Evolutionary conservation across 352 stramenopile genomes (phyloP).

Genomic region (Phytophthora constricta): DNA sequence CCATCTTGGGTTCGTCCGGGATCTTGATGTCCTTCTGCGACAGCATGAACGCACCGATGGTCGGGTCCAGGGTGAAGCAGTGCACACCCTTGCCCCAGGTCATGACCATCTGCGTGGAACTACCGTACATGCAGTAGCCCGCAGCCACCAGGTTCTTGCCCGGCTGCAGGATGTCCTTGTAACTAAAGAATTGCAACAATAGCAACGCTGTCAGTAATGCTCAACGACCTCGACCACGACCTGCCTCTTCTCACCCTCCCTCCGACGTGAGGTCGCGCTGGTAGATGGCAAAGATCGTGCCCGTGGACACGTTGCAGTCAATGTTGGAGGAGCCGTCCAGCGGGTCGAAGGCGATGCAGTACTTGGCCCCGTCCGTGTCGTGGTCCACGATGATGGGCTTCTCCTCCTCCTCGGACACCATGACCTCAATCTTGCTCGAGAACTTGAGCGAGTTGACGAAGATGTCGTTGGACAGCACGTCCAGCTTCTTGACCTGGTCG

Average conservation of each 20-base stretch:
- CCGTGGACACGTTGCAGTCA: slow-evolving; percentile 99
- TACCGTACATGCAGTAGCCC: slow-evolving; percentile 99
- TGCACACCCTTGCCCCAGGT: slow-evolving; percentile 95
- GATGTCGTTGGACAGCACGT: slow-evolving; percentile 98
- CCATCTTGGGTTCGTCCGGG: slow-evolving; percentile 89
- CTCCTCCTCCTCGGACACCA: slow-evolving; percentile 98
- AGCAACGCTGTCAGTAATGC: too few relatives aligned
- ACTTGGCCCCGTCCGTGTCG: slow-evolving; percentile 72
- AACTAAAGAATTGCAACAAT: too few relatives aligned
- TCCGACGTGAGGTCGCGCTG: slow-evolving; percentile 70
- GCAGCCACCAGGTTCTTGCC: slow-evolving; percentile 95
- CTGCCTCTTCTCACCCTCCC: too few relatives aligned
- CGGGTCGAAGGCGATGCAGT: slow-evolving; percentile 98
- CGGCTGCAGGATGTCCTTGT: slow-evolving; percentile 94
- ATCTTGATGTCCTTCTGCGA: slow-evolving; percentile 96
- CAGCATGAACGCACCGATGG: slow-evolving; percentile 98
- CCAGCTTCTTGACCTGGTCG: slow-evolving; percentile 99
- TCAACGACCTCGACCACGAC: too few relatives aligned
- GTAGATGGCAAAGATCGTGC: slow-evolving; percentile 99
- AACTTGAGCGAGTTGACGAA: slow-evolving; percentile 98
- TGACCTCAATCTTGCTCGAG: slow-evolving; percentile 96
- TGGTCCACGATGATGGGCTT: slow-evolving; percentile 96
- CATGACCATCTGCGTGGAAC: slow-evolving; percentile 97
- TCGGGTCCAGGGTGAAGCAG: slow-evolving; percentile 98
- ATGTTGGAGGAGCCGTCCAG: slow-evolving; percentile 99